These are phyloP conservation scores for Aspergillus texensis DNA, from an alignment of 2,329 filamentous ascomycete species.

Conservation along the genomic window DNA sequence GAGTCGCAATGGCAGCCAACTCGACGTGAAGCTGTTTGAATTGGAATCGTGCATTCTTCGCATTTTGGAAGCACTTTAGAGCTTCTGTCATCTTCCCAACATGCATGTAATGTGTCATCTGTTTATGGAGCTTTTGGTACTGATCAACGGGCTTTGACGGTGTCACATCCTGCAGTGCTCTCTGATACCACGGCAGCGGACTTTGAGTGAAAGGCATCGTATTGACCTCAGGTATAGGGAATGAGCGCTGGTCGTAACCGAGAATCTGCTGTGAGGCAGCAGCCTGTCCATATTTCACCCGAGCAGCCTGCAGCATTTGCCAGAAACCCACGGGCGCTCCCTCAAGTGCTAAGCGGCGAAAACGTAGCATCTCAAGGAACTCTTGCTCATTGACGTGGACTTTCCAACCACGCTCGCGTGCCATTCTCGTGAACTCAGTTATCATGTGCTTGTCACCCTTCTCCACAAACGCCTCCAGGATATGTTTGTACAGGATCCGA, in stretches of 20 bases:
- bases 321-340: slow-evolving; percentile 41
- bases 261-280: slow-evolving; percentile 39
- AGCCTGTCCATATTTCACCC: slow-evolving; percentile 33
- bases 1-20: slow-evolving; percentile 39
- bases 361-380: slow-evolving; percentile 36
- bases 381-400: slow-evolving; percentile 32
- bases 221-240: slow-evolving; percentile 30
- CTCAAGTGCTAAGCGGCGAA: slow-evolving; percentile 38
- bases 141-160: slow-evolving; percentile 33
- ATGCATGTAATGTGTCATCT: slow-evolving; percentile 43
- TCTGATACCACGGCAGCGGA: slow-evolving; percentile 33
- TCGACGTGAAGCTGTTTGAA: slow-evolving; percentile 40
- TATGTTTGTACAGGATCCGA: slow-evolving; percentile 42
- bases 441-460: slow-evolving; percentile 39
- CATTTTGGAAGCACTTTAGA: slow-evolving; percentile 33
- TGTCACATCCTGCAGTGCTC: slow-evolving; percentile 31
- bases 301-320: slow-evolving; percentile 44
- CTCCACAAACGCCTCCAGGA: slow-evolving; percentile 43
- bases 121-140: slow-evolving; percentile 38
- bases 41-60: slow-evolving; percentile 31
- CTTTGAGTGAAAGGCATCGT: slow-evolving; percentile 25
- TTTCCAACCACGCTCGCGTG: slow-evolving; percentile 36
- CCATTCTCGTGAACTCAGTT: slow-evolving; percentile 33
- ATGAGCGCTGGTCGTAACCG: slow-evolving; percentile 37
- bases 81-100: slow-evolving; percentile 37